Conservation (phyloP, 768 basidiomycete genomes). For the Collybiopsis luxurians region DNA sequence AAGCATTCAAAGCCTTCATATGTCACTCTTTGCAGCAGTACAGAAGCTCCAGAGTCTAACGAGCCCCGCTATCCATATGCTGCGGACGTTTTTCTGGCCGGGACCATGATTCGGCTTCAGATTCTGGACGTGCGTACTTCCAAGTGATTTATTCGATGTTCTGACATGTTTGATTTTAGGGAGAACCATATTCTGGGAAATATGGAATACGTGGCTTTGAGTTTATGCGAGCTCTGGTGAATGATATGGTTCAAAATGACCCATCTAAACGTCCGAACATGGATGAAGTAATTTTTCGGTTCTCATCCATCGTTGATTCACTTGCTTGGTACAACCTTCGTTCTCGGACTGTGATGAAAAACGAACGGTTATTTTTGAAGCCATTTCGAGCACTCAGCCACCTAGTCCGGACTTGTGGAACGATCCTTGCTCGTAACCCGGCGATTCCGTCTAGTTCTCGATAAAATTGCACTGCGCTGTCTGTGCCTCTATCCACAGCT, state of each 20-base stretch:
- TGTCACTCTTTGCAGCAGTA: slow-evolving; percentile 38
- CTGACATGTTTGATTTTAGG: background rate
- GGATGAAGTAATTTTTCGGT: background rate
- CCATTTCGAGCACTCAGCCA: background rate
- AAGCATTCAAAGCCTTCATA: slow-evolving; percentile 23
- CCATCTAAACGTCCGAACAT: background rate
- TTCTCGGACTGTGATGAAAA: background rate
- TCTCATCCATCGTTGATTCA: background rate
- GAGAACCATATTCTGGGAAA: background rate
- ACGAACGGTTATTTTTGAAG: background rate
- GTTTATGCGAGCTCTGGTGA: background rate
- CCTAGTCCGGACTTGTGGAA: background rate
- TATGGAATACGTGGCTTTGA: background rate
- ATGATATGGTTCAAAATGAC: background rate
- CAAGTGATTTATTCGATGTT: background rate
- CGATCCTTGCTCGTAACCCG: no score
- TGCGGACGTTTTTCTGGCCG: slow-evolving; percentile 42
- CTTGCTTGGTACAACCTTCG: background rate
- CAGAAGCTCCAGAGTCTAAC: slow-evolving; percentile 34
- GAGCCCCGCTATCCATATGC: slow-evolving; percentile 35
- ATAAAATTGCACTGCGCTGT: no score
- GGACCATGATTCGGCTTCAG: slow-evolving; percentile 27
- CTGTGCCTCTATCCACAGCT: no score
- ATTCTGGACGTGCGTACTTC: slow-evolving; percentile 13
- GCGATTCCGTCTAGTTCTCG: no score